These are phyloP conservation scores for Sesbania bispinosa DNA, from an alignment of 306 rosid genomes.

Conservation along the genomic window DNA sequence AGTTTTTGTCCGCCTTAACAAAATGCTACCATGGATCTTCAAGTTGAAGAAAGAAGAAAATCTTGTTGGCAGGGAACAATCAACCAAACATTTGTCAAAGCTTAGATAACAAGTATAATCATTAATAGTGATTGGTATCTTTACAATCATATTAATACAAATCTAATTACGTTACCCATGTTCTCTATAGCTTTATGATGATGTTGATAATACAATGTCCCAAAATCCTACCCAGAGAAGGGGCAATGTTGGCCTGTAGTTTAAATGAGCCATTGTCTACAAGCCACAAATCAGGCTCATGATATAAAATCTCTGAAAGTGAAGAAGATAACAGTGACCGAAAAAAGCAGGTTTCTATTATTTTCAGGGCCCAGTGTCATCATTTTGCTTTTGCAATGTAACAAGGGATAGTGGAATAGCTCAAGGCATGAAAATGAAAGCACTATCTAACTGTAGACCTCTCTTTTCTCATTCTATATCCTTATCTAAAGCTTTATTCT, in stretches of 20 bases:
- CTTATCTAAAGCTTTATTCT: constrained; percentile 3
- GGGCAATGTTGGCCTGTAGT: not conserved
- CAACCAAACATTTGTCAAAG: constrained; percentile 2
- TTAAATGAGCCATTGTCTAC: constrained; percentile 3
- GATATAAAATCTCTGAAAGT: constrained; percentile 13
- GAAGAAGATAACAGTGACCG: not conserved
- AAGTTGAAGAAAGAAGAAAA: not conserved
- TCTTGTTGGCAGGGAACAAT: not conserved
- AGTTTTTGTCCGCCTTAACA: not conserved
- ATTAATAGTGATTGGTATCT: not conserved
- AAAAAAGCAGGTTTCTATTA: not conserved
- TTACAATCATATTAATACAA: not conserved
- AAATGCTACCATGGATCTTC: not conserved
- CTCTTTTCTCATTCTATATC: constrained; percentile 26
- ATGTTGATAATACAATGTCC: not conserved
- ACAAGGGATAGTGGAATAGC: constrained; percentile 1
- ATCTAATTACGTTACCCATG: not conserved
- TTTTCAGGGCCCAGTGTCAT: constrained; percentile 10
- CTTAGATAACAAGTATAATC: constrained; percentile 7
- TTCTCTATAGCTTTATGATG: constrained; percentile 6
- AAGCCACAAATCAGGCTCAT: constrained; percentile 1
- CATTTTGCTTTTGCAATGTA: constrained; percentile 4
- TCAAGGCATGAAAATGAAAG: constrained; percentile 28
- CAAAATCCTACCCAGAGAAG: not conserved
- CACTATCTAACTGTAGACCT: not conserved